Conservation (phyloP, 371 early-diverging fungal species). For the Funneliformis caledonium region DNA sequence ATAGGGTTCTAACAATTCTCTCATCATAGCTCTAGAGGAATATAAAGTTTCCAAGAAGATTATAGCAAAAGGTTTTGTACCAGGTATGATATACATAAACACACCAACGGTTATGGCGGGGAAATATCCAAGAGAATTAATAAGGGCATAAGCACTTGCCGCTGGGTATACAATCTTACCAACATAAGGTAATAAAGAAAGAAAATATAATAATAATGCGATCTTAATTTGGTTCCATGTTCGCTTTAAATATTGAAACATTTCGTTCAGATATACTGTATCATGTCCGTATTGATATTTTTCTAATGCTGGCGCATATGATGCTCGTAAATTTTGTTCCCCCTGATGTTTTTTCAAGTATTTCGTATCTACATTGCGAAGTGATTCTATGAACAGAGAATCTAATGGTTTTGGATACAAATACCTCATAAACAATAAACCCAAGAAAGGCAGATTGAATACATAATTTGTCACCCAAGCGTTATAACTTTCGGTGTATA, state of each 20-base stretch:
- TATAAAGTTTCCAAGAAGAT: slow-evolving; percentile 59
- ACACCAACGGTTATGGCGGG: slow-evolving; percentile 53
- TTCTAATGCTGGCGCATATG: slow-evolving; percentile 54
- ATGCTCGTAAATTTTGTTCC: slow-evolving; percentile 51
- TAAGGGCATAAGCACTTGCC: slow-evolving; percentile 58
- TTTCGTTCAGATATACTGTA: slow-evolving; percentile 57
- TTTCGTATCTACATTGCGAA: slow-evolving; percentile 54
- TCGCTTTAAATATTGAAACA: slow-evolving; percentile 54
- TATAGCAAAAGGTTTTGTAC: slow-evolving; percentile 47
- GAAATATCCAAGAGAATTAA: slow-evolving; percentile 54
- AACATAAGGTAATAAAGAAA: slow-evolving; percentile 60
- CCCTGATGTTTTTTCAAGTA: slow-evolving; percentile 44
- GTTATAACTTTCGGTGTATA: not conserved
- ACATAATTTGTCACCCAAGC: slow-evolving; percentile 21
- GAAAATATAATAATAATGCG: slow-evolving; percentile 52
- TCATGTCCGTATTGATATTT: slow-evolving; percentile 46
- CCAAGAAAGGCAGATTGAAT: slow-evolving; percentile 52
- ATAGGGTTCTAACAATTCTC: slow-evolving; percentile 70
- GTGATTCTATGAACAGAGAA: slow-evolving; percentile 64
- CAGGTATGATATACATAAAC: slow-evolving; percentile 56
- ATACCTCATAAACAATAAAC: slow-evolving; percentile 64
- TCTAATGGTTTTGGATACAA: slow-evolving; percentile 69
- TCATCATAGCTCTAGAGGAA: slow-evolving; percentile 64
- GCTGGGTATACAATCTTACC: slow-evolving; percentile 65
- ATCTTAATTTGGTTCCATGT: slow-evolving; percentile 57